Percentiles rank a stretch among this genome's conserved stretches.
These are phyloP conservation scores for Pseudozyma pruni DNA, from an alignment of 1,284 basidiomycete species.

Conservation along the genomic window DNA sequence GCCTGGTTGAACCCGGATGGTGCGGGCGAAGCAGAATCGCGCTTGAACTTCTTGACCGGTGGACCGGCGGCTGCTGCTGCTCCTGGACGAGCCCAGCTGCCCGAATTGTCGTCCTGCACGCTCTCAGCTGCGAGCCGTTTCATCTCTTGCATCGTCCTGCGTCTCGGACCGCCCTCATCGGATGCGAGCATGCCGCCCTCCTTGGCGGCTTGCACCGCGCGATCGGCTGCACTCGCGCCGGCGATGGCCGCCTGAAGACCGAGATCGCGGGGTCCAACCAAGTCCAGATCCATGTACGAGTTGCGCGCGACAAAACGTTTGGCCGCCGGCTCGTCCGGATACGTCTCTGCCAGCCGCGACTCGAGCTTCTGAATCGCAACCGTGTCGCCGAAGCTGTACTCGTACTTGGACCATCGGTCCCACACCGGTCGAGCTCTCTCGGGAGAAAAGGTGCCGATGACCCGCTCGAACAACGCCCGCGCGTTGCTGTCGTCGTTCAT, in stretches of 20 bases:
- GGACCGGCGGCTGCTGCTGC: constrained; percentile 64
- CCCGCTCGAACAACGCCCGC: constrained; percentile 90
- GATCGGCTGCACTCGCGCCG: constrained; percentile 46
- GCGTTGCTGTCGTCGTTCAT: constrained; percentile 97
- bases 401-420: constrained; percentile 95
- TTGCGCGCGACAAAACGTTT: constrained; percentile 90
- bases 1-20: constrained; percentile 11
- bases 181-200: constrained; percentile 16
- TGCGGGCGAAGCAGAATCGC: constrained; percentile 70
- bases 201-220: constrained; percentile 41
- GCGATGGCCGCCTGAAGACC: constrained; percentile 72
- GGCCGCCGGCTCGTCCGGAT: constrained; percentile 85
- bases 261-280: constrained; percentile 87
- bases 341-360: constrained; percentile 84
- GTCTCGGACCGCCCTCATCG: constrained; percentile 45
- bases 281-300: constrained; percentile 86
- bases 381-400: constrained; percentile 94
- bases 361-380: constrained; percentile 88
- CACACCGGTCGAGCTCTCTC: constrained; percentile 86
- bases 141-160: constrained; percentile 57
- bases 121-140: constrained; percentile 52
- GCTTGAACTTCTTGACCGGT: constrained; percentile 56
- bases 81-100: constrained; percentile 35
- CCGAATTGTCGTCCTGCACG: constrained; percentile 66
- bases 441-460: constrained; percentile 80